A percentile compares a stretch with the other conserved stretches of the same genome.
These are phyloP conservation scores for Porodaedalea pini DNA, from an alignment of 1,284 basidiomycete species.

Conservation along the genomic window DNA sequence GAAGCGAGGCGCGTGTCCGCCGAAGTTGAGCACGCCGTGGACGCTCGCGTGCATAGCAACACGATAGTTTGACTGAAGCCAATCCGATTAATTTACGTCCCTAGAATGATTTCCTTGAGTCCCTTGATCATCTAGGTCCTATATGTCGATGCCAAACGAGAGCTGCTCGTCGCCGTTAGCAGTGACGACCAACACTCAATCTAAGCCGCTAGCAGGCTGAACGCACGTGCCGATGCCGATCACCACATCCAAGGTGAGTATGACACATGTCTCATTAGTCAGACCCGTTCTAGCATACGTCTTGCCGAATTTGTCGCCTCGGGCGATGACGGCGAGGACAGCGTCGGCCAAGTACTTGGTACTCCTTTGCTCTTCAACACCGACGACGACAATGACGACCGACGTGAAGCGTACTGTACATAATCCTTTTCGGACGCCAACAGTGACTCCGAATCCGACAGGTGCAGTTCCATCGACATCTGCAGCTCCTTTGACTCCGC, in stretches of 20 bases:
- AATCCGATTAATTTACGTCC: no score
- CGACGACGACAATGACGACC: background rate
- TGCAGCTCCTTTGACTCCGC: background rate
- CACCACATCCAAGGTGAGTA: no score
- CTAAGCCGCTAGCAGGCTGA: no score
- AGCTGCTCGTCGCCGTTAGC: background rate
- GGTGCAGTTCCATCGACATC: slow-evolving; percentile 19
- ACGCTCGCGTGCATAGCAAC: background rate
- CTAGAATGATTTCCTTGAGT: background rate
- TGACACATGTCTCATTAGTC: no score
- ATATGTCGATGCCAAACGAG: background rate
- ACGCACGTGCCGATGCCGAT: no score
- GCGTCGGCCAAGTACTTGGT: no score
- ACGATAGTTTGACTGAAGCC: background rate
- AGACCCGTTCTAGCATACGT: no score
- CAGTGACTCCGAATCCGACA: slow-evolving; percentile 27
- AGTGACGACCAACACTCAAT: background rate
- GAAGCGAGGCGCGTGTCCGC: background rate
- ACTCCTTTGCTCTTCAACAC: no score
- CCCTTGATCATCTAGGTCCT: background rate
- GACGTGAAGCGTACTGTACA: slow-evolving; percentile 12
- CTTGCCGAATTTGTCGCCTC: background rate
- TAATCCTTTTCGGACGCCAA: slow-evolving; percentile 34
- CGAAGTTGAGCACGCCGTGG: background rate
- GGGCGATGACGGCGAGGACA: background rate